Evolutionary conservation across 2,329 filamentous ascomycete genomes (phyloP), one percentile per base, ranked within the genome.

Genomic region (Colletotrichum sp.): DNA sequence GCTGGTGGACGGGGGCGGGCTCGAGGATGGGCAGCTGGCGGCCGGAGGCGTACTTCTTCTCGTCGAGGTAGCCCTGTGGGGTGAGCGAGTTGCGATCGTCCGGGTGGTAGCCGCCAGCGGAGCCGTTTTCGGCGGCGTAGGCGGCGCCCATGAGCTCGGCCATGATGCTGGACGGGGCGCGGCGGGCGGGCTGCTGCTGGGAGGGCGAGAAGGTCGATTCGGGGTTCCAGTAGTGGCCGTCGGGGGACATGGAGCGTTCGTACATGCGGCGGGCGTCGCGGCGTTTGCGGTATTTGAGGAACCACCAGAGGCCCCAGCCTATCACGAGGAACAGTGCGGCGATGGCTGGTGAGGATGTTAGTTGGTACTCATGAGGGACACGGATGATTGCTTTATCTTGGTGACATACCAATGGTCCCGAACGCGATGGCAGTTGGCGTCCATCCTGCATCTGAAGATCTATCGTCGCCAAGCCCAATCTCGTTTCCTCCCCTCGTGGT

Each of bases 81-180:
- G 71, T 66, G n/a, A 73, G 65, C 26, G 70, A 55, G 55, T 75
- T 64, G 34, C 71, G 59, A 34, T 65, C 57, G 44, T 52, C 44
- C 6, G 62, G 21, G 28, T 24, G 24, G 21, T 15, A 18, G n/a
- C n/a, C 44, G 10, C 64, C 52, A n/a, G 26, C 30, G 3, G 65
- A 67, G 18, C 79, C 79, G 36, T 80, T 79, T 16, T 79, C 78
- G 52, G 77, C 76, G 28, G 75, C 78, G 66, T 80, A 78, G 10
- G 78, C 77, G 16, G 76, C 71, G 8, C 76, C 77, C 69, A 81
- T 77, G 13, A 81, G 76, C 18, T 81, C 79, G 57, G 73, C 77
- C 69, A 81, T 76, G 70, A 80, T 52, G 68, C 71, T 77, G 2
- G 77, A 78, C 2, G 75, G 75, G 21, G 71, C 39, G 8, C 75